These are phyloP conservation scores for Lophiotrema nucula DNA, from an alignment of 495 filamentous ascomycete species.

Conservation along the genomic window DNA sequence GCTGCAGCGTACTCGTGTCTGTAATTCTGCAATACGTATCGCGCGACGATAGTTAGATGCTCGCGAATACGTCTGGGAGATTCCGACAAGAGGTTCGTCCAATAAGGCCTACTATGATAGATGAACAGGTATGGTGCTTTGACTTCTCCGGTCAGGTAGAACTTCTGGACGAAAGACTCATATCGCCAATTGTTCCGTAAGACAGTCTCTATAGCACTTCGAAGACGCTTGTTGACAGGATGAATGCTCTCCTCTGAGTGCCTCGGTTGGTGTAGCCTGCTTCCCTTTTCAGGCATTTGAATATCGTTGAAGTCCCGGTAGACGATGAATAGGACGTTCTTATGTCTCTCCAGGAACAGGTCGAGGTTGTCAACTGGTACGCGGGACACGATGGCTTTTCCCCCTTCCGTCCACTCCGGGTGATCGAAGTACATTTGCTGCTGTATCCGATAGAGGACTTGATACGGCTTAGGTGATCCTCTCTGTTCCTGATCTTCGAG, in stretches of 20 bases:
- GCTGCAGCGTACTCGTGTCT: constrained; percentile 23
- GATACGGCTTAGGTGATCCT: background rate
- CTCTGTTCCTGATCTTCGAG: no score
- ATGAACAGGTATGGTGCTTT: constrained; percentile 18
- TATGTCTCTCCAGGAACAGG: constrained; percentile 37
- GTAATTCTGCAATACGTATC: constrained; percentile 4
- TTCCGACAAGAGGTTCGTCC: background rate
- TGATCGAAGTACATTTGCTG: background rate
- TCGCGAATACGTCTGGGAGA: background rate
- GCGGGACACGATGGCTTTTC: background rate
- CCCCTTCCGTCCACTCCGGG: constrained; percentile 10
- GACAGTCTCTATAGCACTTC: background rate
- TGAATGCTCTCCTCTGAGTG: constrained; percentile 4
- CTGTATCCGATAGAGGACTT: constrained; percentile 9
- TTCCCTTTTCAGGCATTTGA: background rate
- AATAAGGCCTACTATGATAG: constrained; percentile 6
- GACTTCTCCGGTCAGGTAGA: constrained; percentile 8
- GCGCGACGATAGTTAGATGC: background rate
- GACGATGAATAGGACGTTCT: constrained; percentile 34
- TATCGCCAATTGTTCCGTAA: background rate
- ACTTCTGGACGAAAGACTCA: background rate
- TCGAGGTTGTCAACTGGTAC: constrained; percentile 30
- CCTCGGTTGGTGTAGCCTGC: background rate
- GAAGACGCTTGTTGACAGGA: background rate
- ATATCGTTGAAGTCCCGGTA: constrained; percentile 24